Percentiles rank a stretch among this genome's conserved stretches.
These are phyloP conservation scores for Voacanga thouarsii DNA, from an alignment of 257 asterid species.

Conservation along the genomic window DNA sequence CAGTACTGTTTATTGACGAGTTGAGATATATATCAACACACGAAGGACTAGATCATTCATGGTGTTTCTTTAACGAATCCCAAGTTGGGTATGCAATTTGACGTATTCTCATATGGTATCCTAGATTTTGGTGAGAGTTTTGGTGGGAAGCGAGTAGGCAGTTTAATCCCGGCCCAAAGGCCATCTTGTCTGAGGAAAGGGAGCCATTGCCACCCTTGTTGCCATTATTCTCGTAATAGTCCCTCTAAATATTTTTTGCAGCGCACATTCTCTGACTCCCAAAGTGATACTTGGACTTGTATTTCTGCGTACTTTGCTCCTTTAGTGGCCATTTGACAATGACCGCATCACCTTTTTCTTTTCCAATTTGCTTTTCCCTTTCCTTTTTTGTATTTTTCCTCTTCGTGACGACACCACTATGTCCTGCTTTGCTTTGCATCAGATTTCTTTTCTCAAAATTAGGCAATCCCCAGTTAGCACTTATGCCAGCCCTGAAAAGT, in stretches of 20 bases:
- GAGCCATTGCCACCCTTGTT: slow-evolving; percentile 23
- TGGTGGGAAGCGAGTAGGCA: slow-evolving; percentile 21
- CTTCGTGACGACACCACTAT: neutral
- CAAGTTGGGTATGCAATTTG: slow-evolving; percentile 22
- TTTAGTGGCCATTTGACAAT: neutral
- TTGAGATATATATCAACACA: too few species aligned
- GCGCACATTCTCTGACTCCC: slow-evolving; percentile 1
- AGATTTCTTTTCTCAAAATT: neutral
- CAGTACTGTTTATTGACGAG: too few species aligned
- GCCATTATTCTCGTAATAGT: slow-evolving; percentile 17
- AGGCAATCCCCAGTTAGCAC: neutral
- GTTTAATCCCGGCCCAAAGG: slow-evolving; percentile 5
- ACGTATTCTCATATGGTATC: slow-evolving; percentile 1
- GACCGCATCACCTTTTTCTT: neutral
- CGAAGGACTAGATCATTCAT: too few species aligned
- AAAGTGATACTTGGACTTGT: neutral
- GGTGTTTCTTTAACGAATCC: neutral
- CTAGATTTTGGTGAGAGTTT: slow-evolving; percentile 7
- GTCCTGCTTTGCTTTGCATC: neutral
- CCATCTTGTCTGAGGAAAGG: slow-evolving; percentile 20
- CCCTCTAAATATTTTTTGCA: neutral
- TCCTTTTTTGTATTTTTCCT: too few species aligned
- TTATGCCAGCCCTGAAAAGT: neutral
- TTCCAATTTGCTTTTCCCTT: neutral
- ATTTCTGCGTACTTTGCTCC: neutral